A percentile compares a stretch with the other conserved stretches of the same genome.
These are phyloP conservation scores for Andalucia godoyi DNA, from an alignment of 78 protist genomes.

Conservation along the genomic window DNA sequence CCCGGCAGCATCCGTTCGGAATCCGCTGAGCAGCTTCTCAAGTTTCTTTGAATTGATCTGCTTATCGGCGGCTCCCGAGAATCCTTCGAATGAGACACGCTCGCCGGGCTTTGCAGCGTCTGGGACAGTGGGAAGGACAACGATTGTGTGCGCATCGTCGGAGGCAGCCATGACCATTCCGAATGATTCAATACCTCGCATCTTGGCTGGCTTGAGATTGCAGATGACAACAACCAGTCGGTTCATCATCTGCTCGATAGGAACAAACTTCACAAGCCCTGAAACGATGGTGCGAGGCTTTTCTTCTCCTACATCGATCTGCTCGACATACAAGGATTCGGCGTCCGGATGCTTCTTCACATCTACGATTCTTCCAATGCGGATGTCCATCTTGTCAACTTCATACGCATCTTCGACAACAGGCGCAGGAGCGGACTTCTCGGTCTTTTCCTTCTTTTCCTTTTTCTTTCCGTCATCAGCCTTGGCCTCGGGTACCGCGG, in stretches of 20 bases:
- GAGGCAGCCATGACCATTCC: conserved; percentile 74
- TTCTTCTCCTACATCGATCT: conserved; percentile 65
- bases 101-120: conserved; percentile 11
- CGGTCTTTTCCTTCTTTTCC: no score
- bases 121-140: conserved; percentile 17
- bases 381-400: no score
- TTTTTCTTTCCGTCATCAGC: no score
- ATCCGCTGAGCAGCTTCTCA: no score
- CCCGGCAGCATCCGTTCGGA: no score
- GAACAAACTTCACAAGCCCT: conserved; percentile 52
- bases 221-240: conserved; percentile 55
- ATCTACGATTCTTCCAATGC: conserved; percentile 62
- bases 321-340: conserved; percentile 64
- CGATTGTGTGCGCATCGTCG: conserved; percentile 17
- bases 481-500: no score
- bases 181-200: conserved; percentile 44
- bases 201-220: conserved; percentile 47
- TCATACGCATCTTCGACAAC: no score
- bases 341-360: conserved; percentile 48
- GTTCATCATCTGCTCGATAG: conserved; percentile 25
- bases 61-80: no score
- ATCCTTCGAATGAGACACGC: conserved; percentile 2
- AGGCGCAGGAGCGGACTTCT: no score
- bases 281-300: conserved; percentile 49
- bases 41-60: no score